Evolutionary conservation across 768 basidiomycete genomes (phyloP).

Genomic region (Boletus vermiculosoides): DNA sequence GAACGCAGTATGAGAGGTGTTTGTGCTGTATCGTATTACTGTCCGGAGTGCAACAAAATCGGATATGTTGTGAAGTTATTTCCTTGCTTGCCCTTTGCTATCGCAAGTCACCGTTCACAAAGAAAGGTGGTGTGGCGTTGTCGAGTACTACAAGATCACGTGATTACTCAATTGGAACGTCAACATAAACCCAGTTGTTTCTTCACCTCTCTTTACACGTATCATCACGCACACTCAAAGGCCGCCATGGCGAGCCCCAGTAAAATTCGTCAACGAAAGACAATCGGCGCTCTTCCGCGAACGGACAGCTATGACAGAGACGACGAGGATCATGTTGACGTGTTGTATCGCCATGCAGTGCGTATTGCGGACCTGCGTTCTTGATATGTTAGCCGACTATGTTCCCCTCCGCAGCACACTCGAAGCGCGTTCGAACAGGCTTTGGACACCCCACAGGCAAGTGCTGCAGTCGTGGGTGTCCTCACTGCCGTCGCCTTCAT

Average conservation of each 20-base stretch:
- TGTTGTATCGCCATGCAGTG: conserved; percentile 51
- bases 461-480: conserved; percentile 55
- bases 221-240: conserved; percentile 4
- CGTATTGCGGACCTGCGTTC: conserved; percentile 15
- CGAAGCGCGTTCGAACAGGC: conserved; percentile 60
- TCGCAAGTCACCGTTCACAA: too few species aligned
- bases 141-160: conserved; percentile 15
- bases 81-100: neutral
- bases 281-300: conserved; percentile 14
- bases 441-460: conserved; percentile 62
- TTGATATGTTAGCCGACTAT: conserved; percentile 14
- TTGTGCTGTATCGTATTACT: neutral
- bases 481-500: conserved; percentile 79
- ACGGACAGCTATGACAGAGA: conserved; percentile 34
- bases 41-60: neutral
- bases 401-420: conserved; percentile 42
- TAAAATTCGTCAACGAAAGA: conserved; percentile 33
- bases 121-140: too few species aligned
- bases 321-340: conserved; percentile 53
- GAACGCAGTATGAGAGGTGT: neutral
- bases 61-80: neutral
- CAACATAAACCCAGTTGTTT: neutral
- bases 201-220: conserved; percentile 2
- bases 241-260: conserved; percentile 33
- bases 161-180: conserved; percentile 14